phyloP scores from a whole-genome alignment of 129 eudicot genomes.

The Cynara cardunculus region DNA sequence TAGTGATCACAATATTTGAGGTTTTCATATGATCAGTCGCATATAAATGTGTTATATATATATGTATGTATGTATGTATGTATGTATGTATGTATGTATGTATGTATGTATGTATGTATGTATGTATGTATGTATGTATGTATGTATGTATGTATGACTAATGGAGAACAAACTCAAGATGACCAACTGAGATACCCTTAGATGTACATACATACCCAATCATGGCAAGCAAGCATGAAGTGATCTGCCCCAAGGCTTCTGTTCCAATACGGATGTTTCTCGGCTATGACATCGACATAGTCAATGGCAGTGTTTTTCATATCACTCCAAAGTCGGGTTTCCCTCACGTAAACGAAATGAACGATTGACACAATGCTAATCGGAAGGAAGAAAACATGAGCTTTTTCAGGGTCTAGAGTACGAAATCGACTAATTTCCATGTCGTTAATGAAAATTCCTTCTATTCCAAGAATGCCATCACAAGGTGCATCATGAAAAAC shows the following conservation, averaged over 20 bases:
- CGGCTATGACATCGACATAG: conserved; percentile 43
- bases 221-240: conserved; percentile 87
- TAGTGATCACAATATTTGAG: too few species aligned
- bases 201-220: conserved; percentile 44
- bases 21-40: too few species aligned
- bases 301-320: conserved; percentile 55
- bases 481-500: conserved; percentile 71
- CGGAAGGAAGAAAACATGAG: conserved; percentile 74
- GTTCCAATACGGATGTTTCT: conserved; percentile 68
- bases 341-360: conserved; percentile 34
- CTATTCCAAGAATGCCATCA: conserved; percentile 53
- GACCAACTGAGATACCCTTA: too few species aligned
- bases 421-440: conserved; percentile 59
- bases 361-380: conserved; percentile 45
- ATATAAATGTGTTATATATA: too few species aligned
- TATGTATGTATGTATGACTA: too few species aligned
- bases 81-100: too few species aligned
- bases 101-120: too few species aligned
- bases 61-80: too few species aligned
- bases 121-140: too few species aligned
- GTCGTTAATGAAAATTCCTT: conserved; percentile 60
- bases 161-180: too few species aligned
- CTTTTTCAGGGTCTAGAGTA: conserved; percentile 57
- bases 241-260: conserved; percentile 77
- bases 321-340: conserved; percentile 49